These are phyloP conservation scores for Hortiboletus campestris DNA, from an alignment of 768 basidiomycete species.

Conservation along the genomic window DNA sequence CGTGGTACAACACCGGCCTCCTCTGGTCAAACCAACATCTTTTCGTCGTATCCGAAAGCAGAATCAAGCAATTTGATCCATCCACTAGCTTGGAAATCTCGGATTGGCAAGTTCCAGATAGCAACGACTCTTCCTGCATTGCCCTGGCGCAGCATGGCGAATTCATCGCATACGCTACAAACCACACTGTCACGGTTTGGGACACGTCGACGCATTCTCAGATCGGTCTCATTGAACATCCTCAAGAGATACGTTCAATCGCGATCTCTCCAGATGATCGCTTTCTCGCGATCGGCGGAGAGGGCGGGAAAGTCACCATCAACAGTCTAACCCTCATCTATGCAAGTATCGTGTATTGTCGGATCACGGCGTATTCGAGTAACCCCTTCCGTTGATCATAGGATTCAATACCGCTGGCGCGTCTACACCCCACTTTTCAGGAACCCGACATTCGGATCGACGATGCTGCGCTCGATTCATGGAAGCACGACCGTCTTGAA, in stretches of 20 bases:
- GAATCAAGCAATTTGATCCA: neutral
- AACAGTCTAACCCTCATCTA: neutral
- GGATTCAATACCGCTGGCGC: neutral
- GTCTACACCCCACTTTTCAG: neutral
- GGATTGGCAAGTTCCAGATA: neutral
- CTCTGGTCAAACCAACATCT: conserved; percentile 1
- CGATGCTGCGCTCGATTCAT: neutral
- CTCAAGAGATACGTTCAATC: neutral
- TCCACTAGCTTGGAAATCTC: neutral
- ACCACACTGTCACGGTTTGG: neutral
- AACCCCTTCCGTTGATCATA: neutral
- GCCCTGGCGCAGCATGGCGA: neutral
- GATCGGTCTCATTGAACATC: neutral
- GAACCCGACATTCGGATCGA: neutral
- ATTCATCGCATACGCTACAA: conserved; percentile 1
- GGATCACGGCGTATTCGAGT: neutral
- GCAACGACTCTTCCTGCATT: neutral
- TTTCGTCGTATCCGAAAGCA: neutral
- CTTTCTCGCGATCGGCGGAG: neutral
- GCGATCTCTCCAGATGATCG: neutral
- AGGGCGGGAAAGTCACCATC: neutral
- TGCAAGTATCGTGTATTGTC: neutral
- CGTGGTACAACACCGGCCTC: neutral
- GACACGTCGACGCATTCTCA: neutral
- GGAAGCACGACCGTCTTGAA: neutral